Evolutionary conservation across 345 rosid species (phyloP).

Genomic region (Brassica juncea): DNA sequence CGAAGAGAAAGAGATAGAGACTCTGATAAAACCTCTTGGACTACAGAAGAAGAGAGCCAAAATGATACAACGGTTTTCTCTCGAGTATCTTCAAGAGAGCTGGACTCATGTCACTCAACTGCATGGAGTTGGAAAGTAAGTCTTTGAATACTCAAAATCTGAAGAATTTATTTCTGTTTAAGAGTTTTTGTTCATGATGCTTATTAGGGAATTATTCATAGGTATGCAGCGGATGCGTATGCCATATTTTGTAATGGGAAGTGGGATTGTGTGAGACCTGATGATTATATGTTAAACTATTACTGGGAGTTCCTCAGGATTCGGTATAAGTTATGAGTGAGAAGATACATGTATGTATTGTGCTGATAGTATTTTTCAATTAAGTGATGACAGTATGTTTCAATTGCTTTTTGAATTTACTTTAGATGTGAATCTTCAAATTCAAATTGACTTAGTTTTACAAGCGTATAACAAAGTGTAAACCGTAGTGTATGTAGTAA

Average conservation of each 20-base stretch:
- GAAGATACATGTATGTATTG: constrained; percentile 1
- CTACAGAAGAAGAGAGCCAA: constrained; percentile 59
- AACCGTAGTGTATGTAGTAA: no score
- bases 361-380: no score
- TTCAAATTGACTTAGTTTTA: no score
- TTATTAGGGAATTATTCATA: constrained; percentile 29
- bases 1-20: constrained; percentile 47
- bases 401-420: no score
- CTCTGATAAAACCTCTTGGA: constrained; percentile 55
- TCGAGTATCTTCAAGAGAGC: constrained; percentile 59
- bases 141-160: neutral
- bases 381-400: no score
- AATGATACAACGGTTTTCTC: constrained; percentile 58
- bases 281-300: constrained; percentile 66
- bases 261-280: constrained; percentile 66
- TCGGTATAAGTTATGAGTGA: constrained; percentile 18
- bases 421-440: no score
- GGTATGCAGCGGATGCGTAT: constrained; percentile 90
- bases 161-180: neutral
- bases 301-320: constrained; percentile 68
- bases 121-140: constrained; percentile 77
- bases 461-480: no score
- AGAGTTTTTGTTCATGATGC: neutral
- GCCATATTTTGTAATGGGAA: constrained; percentile 88
- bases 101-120: constrained; percentile 89